Evolutionary conservation across 176 grass and related monocot genomes (phyloP), one percentile per base, ranked within the genome.

Genomic region (Rhynchospora pubera): DNA sequence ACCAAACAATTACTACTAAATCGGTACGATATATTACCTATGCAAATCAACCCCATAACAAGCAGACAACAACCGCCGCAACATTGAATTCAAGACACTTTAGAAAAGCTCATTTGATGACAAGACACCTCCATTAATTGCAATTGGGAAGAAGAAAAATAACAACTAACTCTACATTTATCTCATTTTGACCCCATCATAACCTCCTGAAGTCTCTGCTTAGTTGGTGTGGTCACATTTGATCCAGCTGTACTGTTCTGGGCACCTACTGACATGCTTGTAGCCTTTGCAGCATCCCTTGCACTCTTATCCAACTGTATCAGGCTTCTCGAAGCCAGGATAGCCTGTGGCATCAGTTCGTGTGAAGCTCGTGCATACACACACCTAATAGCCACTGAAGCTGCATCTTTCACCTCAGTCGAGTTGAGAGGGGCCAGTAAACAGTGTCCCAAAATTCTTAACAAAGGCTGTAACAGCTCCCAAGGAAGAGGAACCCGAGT

Each of bases 361-460:
- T 99, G 96, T 6, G 91, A 95, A 39, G 93, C 91, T 15, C 96
- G 83, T 28, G 96, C 96, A 72, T 95, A 99, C 51, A 99, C 89
- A 39, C 79, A 82, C 79, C 93, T 91, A 15, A 99, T 85, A 6
- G 96, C 87, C 61, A 71, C 88, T 48, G 87, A 87, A 0, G 96
- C 93, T 0, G 92, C 87, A 85, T 95, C 93, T 76, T 76, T 90
- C 24, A 99, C 96, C 75, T 99, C 91, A 0, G 68, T 43, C 13
- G 89, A 74, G 83, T 95, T 99, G 55, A 99, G 84, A 1, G 93
- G 96, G 1, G 91, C 93, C 14, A 99, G 85, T 78, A 99, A 74
- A 77, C 93, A 99, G 86, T 99, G 96, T 10, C 96, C 96, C 63
- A 99, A 78, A 81, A 99, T 90, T 70, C 89, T 99, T 65, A 99